Base-by-base conservation (phyloP, 495 filamentous ascomycete species). In the Clohesyomyces aquaticus region DNA sequence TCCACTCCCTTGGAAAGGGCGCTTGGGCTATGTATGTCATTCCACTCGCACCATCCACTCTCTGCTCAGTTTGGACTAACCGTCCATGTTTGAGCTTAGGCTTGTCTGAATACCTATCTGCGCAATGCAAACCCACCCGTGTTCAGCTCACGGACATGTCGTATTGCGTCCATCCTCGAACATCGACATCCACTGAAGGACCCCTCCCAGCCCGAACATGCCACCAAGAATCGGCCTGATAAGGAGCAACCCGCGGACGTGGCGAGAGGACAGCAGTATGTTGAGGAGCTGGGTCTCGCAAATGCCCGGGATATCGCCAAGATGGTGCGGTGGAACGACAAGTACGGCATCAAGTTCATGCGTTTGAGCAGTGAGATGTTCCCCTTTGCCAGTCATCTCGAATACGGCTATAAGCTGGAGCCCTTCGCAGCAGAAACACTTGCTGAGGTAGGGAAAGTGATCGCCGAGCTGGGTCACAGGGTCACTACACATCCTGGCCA, bases 321-420 rank as follows among this genome's bases (percentile, higher is more conserved):
- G 71, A 87, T 97, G 81, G 68, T 98, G 21, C 82, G 87, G 1
- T 98, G 94, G 94, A 97, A 98, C 71, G 91, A 96, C 61, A 87
- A 85, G 56, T 97, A 94, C 60, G 87, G 85, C 42, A 98, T 97
- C 77, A 94, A 89, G 71, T 95, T 98, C 73, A 82, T 98, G 81
- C 87, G 93, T 2, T 80, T 98, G 19, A 93, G 89, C 67, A 94
- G 89, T 67, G 94, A 96, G 71, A 96, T 96, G 90, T 97, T 97
- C 62, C 94, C 93, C 0, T 97, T 97, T 72, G 92, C 94, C 0
- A 93, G 88, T 51, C 92, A 97, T 66, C 80, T 81, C 25, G 87
- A 88, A 59, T 91, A 96, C 65, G 94, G 92, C 0, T 98, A 97
- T 71, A 89, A 87, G 65, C 80, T 97, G 11, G 88, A 87, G 0